Base-by-base conservation (phyloP, 352 stramenopile species). In the Phytophthora podocarpi region DNA sequence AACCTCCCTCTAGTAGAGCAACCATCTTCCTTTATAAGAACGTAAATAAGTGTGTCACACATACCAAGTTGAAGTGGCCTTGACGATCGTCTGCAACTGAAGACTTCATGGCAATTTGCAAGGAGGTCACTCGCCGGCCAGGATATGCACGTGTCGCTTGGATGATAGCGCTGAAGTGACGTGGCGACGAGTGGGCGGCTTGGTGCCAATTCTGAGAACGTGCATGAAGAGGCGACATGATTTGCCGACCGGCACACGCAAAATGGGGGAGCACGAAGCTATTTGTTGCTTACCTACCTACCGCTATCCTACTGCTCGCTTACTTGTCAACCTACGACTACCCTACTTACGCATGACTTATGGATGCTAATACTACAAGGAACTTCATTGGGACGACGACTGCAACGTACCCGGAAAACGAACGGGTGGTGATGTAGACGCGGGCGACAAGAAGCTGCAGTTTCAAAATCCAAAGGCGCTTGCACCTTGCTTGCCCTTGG, bases 401-500 rank as follows among this genome's bases (percentile, higher is more conserved):
- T 64, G 55, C 60, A 64, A 71, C 50, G 30, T 20, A 64, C 66
- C 65, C 52, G 47, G 32, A 41, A 52, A 57, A 61, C 32, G 30
- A 49, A 3, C 34, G 34, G 55, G 51, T 40, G 42, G 18, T 35
- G 42, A 46, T 59, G 58, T 60, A 59, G 47, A 72, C 48, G 47
- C 43, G 43, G 41, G 41, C 55, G 35, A 75, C 54, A 63, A 62
- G 48, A 59, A 21, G 42, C 36, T 62, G 49, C 64, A 61, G 40
- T 56, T 69, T 90, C 69, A 93, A 79, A 91, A 93, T 18, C 83
- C 83, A 73, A 93, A 93, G 24, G 78, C 73, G 18, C 81, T 91
- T 24, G 78, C 70, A 42, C 64, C 72, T 71, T 90, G 83, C 11
- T 73, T 70, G 42, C 81, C 83, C 34, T 71, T 84, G 50, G 49